phyloP scores from a whole-genome alignment of 2,329 filamentous ascomycete species.

The Emmonsiellopsis sp. region DNA sequence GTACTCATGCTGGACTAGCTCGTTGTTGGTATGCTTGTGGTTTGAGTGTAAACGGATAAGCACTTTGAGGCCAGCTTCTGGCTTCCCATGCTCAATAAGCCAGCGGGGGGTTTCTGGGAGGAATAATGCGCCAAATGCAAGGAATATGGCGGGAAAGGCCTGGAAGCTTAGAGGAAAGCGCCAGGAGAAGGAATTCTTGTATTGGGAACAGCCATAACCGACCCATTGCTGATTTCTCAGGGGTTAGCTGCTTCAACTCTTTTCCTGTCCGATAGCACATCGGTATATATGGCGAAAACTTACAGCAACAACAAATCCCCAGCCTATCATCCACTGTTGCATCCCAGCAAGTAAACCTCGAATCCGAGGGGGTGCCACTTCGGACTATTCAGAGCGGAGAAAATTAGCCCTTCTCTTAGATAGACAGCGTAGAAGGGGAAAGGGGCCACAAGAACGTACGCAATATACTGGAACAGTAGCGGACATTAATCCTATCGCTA shows the following conservation, averaged over 20 bases:
- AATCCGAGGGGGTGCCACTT: slow-evolving; percentile 31
- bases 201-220: slow-evolving; percentile 39
- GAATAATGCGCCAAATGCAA: slow-evolving; percentile 26
- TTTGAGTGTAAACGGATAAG: slow-evolving; percentile 26
- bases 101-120: slow-evolving; percentile 28
- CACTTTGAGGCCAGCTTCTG: slow-evolving; percentile 25
- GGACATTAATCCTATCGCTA: slow-evolving; percentile 42
- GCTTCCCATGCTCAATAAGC: slow-evolving; percentile 28
- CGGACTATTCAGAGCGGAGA: slow-evolving; percentile 18
- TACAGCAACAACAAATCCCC: slow-evolving; percentile 35
- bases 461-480: slow-evolving; percentile 41
- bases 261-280: not conserved
- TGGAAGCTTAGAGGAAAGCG: slow-evolving; percentile 27
- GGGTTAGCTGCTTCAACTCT: not conserved
- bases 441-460: slow-evolving; percentile 14
- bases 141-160: slow-evolving; percentile 32
- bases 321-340: slow-evolving; percentile 39
- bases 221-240: slow-evolving; percentile 27
- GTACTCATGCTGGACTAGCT: slow-evolving; percentile 33
- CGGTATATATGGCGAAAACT: slow-evolving; percentile 6
- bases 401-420: not conserved
- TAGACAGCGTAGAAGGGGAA: not conserved
- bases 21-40: slow-evolving; percentile 5
- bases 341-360: slow-evolving; percentile 33
- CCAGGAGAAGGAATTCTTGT: slow-evolving; percentile 27